Base-by-base conservation (phyloP, 2,329 filamentous ascomycete genomes). In the Neofusicoccum umdonicola region DNA sequence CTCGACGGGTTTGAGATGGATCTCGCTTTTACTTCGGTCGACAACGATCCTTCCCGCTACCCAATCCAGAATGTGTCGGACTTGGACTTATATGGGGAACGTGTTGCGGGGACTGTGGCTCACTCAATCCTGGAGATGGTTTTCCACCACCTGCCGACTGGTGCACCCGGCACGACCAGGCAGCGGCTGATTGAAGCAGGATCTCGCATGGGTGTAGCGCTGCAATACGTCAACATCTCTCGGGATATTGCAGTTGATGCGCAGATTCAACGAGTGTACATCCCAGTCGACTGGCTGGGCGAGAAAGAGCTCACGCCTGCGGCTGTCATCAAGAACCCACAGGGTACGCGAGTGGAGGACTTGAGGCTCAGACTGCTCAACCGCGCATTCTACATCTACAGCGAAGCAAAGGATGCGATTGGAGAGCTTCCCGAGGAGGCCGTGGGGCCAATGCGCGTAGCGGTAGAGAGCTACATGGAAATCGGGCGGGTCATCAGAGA, bases 141-240 rank as follows among this genome's bases (percentile, higher is more conserved):
- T 12, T 87, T 90, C 68, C 78, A 84, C 66, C 85, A 91, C 69
- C 68, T 74, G 34, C 66, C 69, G 7, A 22, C 17, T 1, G 31
- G 27, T 5, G 47, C 37, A 22, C 37, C 63, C 6, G 68, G 73
- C 4, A 65, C 74, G 48, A 76, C 80, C 47, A 69, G 72, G 62
- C 72, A 78, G 13, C 71, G 77, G 2, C 79, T 90, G 5, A 78
- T 88, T 13, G 71, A 78, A 15, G 84, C 87, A 0, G 88, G 88
- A 1, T 80, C 82, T 19, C 80, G 82, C 34, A 92, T 92, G 89
- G 90, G 90, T 0, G 83, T 89, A 39, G 89, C 90, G 1, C 78
- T 92, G n/a, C 90, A 93, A 71, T 91, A 89, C 69, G 85, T 91
- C 70, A 93, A 92, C 71, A 91, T 93, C 66, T 87, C 89, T 3